A percentile compares a stretch with the other conserved stretches of the same genome.
Evolutionary conservation across 2,329 filamentous ascomycete genomes (phyloP).

Genomic region (Aspergillus pseudotamarii): DNA sequence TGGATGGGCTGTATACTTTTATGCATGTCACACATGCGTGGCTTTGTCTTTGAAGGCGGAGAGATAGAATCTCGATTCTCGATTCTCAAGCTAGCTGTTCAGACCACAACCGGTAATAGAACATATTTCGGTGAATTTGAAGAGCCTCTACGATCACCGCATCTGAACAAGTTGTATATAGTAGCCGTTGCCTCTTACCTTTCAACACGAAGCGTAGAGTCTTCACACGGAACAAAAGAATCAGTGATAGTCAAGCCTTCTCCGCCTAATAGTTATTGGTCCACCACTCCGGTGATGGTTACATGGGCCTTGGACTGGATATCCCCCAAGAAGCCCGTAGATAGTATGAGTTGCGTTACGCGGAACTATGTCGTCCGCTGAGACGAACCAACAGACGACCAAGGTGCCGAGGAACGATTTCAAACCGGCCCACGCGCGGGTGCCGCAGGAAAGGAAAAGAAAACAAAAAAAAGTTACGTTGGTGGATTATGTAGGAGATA

Average conservation of each 20-base stretch:
- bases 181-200: neutral
- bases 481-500: neutral
- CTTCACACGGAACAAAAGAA: neutral
- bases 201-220: neutral
- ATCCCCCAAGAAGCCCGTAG: neutral
- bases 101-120: neutral
- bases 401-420: neutral
- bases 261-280: neutral
- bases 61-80: neutral
- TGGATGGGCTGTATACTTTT: neutral
- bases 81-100: neutral
- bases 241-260: neutral
- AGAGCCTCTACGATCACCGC: neutral
- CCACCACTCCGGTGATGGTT: neutral
- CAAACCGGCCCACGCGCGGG: conserved; percentile 7
- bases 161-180: neutral
- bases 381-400: neutral
- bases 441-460: conserved; percentile 12
- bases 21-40: neutral
- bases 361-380: neutral
- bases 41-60: neutral
- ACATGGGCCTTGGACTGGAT: neutral
- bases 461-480: neutral
- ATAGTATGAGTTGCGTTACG: neutral
- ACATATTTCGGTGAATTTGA: neutral